These are phyloP conservation scores for Cucurbita maxima DNA, from an alignment of 306 rosid genomes.

Conservation along the genomic window DNA sequence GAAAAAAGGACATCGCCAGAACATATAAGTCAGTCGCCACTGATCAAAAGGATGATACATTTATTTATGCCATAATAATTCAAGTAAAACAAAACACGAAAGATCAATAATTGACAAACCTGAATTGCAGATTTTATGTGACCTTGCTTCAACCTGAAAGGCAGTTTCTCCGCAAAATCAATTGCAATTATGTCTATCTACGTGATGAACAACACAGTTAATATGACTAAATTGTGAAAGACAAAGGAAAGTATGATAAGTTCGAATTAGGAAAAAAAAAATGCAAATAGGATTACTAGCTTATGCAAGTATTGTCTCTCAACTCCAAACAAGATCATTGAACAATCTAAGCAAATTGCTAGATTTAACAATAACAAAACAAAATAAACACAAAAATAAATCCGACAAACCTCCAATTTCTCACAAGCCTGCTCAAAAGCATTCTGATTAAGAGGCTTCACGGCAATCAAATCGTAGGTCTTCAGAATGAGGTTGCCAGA, in stretches of 20 bases:
- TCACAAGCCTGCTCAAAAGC: constrained; percentile 62
- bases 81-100: background rate
- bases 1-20: background rate
- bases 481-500: constrained; percentile 68
- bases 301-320: background rate
- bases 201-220: constrained; percentile 8
- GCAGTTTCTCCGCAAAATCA: constrained; percentile 53
- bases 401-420: constrained; percentile 49
- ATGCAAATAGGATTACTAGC: background rate
- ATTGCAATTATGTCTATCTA: constrained; percentile 74
- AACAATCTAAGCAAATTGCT: background rate
- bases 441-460: constrained; percentile 45
- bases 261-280: background rate
- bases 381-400: background rate
- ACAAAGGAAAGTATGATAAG: background rate
- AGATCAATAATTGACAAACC: constrained; percentile 24
- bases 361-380: background rate
- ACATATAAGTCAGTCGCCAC: background rate
- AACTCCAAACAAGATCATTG: background rate
- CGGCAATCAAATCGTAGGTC: constrained; percentile 68
- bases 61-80: background rate
- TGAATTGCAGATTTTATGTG: constrained; percentile 51
- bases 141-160: constrained; percentile 57
- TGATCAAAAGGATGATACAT: background rate
- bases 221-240: background rate